Conservation (phyloP, 306 rosid species). For the Inga leiocalycina region DNA sequence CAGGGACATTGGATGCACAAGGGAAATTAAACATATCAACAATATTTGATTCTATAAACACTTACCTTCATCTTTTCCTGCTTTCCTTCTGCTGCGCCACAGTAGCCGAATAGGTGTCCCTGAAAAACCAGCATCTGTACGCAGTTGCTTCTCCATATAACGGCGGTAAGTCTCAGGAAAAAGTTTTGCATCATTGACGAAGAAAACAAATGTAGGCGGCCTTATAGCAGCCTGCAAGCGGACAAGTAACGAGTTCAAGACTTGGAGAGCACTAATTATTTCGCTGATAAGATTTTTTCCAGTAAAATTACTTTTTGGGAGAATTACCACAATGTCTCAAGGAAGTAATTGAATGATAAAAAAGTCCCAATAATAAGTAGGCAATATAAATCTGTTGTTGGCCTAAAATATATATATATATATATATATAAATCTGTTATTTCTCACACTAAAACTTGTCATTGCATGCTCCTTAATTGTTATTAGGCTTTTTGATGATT, state of each 20-base stretch:
- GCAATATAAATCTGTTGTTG: too few species aligned
- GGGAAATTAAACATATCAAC: background rate
- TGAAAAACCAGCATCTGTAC: constrained; percentile 81
- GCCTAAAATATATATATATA: too few species aligned
- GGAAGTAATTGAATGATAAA: too few species aligned
- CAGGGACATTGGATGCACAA: background rate
- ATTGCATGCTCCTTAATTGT: too few species aligned
- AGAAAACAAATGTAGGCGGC: constrained; percentile 95
- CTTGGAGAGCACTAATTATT: constrained; percentile 25
- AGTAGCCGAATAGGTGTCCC: constrained; percentile 91
- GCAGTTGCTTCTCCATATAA: constrained; percentile 91
- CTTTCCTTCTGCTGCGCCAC: constrained; percentile 85
- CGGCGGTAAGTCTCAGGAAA: constrained; percentile 86
- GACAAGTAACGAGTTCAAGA: constrained; percentile 16
- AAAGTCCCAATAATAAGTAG: too few species aligned
- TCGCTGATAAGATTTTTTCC: background rate
- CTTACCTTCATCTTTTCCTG: constrained; percentile 73
- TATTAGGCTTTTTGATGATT: too few species aligned
- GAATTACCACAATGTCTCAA: too few species aligned
- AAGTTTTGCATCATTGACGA: constrained; percentile 92
- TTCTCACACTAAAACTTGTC: too few species aligned
- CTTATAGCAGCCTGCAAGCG: constrained; percentile 90
- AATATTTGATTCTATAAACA: constrained; percentile 25
- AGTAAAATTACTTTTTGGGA: background rate
- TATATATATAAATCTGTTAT: too few species aligned